Percentiles rank a stretch among this genome's conserved stretches.
Conservation (phyloP, 495 filamentous ascomycete species). For the Tuber melanosporum region DNA sequence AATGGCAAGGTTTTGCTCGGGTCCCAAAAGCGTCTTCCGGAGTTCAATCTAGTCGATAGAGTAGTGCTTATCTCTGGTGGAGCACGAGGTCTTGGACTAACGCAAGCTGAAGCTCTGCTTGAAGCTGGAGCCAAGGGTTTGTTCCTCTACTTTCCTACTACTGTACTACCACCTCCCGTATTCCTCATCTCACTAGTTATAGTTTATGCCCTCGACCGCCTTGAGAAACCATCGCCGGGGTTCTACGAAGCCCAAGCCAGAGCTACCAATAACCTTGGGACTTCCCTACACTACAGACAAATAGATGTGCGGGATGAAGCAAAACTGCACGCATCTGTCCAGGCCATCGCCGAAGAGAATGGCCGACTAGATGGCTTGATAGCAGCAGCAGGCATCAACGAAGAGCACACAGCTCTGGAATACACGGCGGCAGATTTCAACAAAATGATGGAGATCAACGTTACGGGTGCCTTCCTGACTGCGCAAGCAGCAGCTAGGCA, state of each 20-base stretch:
- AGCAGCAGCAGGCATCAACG: slow-evolving; percentile 70
- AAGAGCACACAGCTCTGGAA: slow-evolving; percentile 62
- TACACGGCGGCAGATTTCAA: slow-evolving; percentile 62
- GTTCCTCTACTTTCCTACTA: background rate
- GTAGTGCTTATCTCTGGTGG: slow-evolving; percentile 61
- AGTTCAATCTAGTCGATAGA: slow-evolving; percentile 54
- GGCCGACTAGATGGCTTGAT: slow-evolving; percentile 63
- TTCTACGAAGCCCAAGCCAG: slow-evolving; percentile 52
- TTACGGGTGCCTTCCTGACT: slow-evolving; percentile 71
- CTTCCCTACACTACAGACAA: slow-evolving; percentile 55
- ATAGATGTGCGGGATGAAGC: slow-evolving; percentile 59
- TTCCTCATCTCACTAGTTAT: slow-evolving; percentile 2
- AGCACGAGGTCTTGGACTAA: slow-evolving; percentile 57
- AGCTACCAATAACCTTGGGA: slow-evolving; percentile 49
- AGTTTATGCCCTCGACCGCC: slow-evolving; percentile 62
- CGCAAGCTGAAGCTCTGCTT: slow-evolving; percentile 60
- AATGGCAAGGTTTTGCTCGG: slow-evolving; percentile 16
- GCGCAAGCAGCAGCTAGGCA: slow-evolving; percentile 63
- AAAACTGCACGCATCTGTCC: slow-evolving; percentile 52
- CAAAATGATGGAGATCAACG: slow-evolving; percentile 67
- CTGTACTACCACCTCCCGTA: no score
- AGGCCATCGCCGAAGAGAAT: slow-evolving; percentile 51
- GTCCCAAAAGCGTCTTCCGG: slow-evolving; percentile 27
- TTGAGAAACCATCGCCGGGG: slow-evolving; percentile 45
- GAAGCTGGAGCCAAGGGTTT: slow-evolving; percentile 61